Evolutionary conservation across 208 protist genomes (phyloP).

Genomic region (Porcisia hertigi): DNA sequence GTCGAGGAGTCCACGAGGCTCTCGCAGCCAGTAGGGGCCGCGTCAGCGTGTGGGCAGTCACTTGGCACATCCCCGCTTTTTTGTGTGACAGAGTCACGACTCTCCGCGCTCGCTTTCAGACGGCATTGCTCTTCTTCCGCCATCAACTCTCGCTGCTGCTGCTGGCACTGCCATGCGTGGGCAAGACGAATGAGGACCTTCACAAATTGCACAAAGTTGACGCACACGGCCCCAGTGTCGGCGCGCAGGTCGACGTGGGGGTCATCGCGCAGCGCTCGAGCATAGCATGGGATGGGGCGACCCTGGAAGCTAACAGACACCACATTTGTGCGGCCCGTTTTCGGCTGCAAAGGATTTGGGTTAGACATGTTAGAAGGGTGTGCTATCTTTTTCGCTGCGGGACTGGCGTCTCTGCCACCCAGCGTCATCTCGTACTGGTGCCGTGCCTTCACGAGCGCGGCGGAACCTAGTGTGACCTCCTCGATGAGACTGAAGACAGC

Average conservation of each 20-base stretch:
- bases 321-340: neutral
- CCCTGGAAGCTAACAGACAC: slow-evolving; percentile 25
- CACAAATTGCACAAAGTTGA: slow-evolving; percentile 64
- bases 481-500: slow-evolving; percentile 65
- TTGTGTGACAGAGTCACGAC: neutral
- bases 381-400: neutral
- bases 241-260: slow-evolving; percentile 64
- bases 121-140: slow-evolving; percentile 5
- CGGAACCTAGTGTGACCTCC: slow-evolving; percentile 36
- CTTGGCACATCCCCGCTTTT: neutral
- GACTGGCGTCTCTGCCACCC: neutral
- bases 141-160: slow-evolving; percentile 12
- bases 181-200: slow-evolving; percentile 71
- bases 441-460: slow-evolving; percentile 6
- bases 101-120: neutral
- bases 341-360: neutral
- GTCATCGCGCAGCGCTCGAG: slow-evolving; percentile 45
- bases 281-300: slow-evolving; percentile 31
- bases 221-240: slow-evolving; percentile 52
- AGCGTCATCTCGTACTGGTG: neutral
- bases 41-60: no score
- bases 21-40: neutral
- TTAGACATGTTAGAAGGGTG: neutral
- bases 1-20: neutral
- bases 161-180: slow-evolving; percentile 61